A percentile compares a stretch with the other conserved stretches of the same genome.
Evolutionary conservation across 1,139 yeast species (phyloP).

Genomic region (Hansenula anomala): DNA sequence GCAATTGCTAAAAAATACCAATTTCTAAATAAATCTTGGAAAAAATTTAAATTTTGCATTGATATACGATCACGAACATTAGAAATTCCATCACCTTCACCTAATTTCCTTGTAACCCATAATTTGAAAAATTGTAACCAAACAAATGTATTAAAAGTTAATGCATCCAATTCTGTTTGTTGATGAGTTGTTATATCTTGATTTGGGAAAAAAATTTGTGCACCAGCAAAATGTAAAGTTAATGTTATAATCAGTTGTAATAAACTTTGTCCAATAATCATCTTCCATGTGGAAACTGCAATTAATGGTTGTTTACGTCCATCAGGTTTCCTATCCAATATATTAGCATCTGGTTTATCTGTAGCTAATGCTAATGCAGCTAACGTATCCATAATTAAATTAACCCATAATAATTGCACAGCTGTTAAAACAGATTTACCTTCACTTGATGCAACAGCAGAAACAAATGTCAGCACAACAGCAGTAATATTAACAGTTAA

Average conservation of each 20-base stretch:
- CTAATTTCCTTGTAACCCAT: constrained; percentile 86
- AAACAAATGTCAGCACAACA: constrained; percentile 84
- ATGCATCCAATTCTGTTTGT: constrained; percentile 61
- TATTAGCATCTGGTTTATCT: constrained; percentile 85
- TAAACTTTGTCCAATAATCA: constrained; percentile 85
- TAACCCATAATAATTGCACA: constrained; percentile 95
- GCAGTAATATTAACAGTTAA: constrained; percentile 96
- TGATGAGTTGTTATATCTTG: constrained; percentile 38
- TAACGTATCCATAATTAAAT: constrained; percentile 94
- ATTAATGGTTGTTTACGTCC: constrained; percentile 80
- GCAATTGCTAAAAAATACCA: constrained; percentile 75
- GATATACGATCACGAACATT: constrained; percentile 55
- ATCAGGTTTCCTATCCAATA: constrained; percentile 78
- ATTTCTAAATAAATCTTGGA: constrained; percentile 76
- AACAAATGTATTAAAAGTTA: constrained; percentile 93
- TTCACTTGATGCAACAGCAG: constrained; percentile 79
- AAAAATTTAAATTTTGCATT: constrained; percentile 65
- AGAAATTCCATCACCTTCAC: constrained; percentile 73
- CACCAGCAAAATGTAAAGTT: constrained; percentile 74
- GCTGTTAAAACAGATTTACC: constrained; percentile 91
- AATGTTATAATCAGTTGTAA: constrained; percentile 79
- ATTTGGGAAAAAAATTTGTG: constrained; percentile 48
- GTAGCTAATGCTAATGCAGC: constrained; percentile 98
- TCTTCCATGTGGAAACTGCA: constrained; percentile 94
- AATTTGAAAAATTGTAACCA: constrained; percentile 97